Conservation (phyloP, 495 filamentous ascomycete genomes). For the Penicillium salamii region DNA sequence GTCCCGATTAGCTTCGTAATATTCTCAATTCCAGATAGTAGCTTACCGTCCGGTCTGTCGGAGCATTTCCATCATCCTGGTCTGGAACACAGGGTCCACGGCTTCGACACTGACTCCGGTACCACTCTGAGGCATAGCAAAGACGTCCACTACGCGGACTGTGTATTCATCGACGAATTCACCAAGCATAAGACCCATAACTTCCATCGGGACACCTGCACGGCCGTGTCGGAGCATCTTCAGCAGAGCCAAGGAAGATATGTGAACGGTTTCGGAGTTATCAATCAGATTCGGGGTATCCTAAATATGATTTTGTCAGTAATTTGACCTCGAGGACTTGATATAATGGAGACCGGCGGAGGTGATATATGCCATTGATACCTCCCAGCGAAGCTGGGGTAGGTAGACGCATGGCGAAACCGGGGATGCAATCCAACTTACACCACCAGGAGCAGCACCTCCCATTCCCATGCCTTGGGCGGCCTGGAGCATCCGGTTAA, state of each 20-base stretch:
- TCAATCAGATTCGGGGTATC: slow-evolving; percentile 88
- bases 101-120: slow-evolving; percentile 98
- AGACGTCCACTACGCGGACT: slow-evolving; percentile 95
- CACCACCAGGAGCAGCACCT: slow-evolving; percentile 68
- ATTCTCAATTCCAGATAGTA: neutral
- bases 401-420: slow-evolving; percentile 4
- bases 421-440: slow-evolving; percentile 46
- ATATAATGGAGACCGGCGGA: neutral
- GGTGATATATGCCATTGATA: neutral
- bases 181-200: slow-evolving; percentile 98
- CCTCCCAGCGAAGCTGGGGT: slow-evolving; percentile 1
- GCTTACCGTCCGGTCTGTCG: slow-evolving; percentile 90
- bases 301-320: slow-evolving; percentile 40
- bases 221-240: slow-evolving; percentile 98
- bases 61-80: slow-evolving; percentile 99
- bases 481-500: slow-evolving; percentile 76
- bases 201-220: slow-evolving; percentile 98
- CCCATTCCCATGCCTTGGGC: slow-evolving; percentile 76
- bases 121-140: slow-evolving; percentile 99
- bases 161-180: slow-evolving; percentile 99
- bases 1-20: neutral
- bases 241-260: slow-evolving; percentile 92
- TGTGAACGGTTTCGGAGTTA: slow-evolving; percentile 99
- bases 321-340: neutral
- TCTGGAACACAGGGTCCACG: slow-evolving; percentile 97